Evolutionary conservation across 106 monocot species (phyloP).

Genomic region (Ottelia alismoides): DNA sequence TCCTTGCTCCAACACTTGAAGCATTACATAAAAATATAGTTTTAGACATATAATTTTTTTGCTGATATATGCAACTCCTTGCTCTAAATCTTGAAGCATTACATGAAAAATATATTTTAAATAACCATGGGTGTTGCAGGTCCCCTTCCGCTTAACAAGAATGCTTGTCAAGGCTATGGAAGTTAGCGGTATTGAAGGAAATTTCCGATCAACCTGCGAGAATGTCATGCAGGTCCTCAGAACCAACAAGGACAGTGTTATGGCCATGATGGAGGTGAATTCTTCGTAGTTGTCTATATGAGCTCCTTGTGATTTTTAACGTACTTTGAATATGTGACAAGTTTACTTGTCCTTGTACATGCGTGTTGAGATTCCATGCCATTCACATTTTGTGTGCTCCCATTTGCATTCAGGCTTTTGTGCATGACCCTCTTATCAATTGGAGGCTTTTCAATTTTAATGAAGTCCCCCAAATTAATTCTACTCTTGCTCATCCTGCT

Average conservation of each 20-base stretch:
- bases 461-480: constrained; percentile 89
- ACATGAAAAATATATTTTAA: too few relatives aligned
- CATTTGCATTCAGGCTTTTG: constrained; percentile 71
- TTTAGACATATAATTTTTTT: too few relatives aligned
- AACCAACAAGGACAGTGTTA: constrained; percentile 93
- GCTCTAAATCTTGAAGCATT: too few relatives aligned
- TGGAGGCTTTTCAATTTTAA: constrained; percentile 98
- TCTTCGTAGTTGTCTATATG: neutral
- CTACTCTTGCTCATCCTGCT: constrained; percentile 42
- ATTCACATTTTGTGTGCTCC: too few relatives aligned
- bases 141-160: constrained; percentile 96
- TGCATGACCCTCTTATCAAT: constrained; percentile 97
- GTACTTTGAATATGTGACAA: too few relatives aligned
- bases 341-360: too few relatives aligned
- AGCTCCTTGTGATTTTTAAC: neutral
- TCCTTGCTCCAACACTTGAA: too few relatives aligned
- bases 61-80: too few relatives aligned
- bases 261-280: constrained; percentile 99
- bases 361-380: too few relatives aligned
- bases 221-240: constrained; percentile 99
- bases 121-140: too few relatives aligned
- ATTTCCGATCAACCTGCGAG: constrained; percentile 97
- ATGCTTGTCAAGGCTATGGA: constrained; percentile 99
- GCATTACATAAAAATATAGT: too few relatives aligned
- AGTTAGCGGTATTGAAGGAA: constrained; percentile 99